Percentiles rank a stretch among this genome's conserved stretches.
phyloP scores from a whole-genome alignment of 2,329 filamentous ascomycete genomes.

The Byssochlamys sp. region DNA sequence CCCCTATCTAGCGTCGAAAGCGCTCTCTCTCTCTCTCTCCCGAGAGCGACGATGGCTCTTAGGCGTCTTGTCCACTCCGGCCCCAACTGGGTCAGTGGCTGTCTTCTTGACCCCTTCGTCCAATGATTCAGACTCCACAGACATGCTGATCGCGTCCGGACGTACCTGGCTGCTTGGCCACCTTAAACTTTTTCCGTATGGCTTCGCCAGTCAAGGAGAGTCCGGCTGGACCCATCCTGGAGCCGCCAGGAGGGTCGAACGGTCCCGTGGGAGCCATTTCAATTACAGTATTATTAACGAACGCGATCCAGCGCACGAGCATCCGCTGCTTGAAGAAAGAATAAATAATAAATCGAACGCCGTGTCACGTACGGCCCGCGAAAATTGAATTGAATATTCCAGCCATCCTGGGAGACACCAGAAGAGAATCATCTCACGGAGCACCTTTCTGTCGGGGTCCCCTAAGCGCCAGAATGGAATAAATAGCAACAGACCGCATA shows the following conservation, averaged over 20 bases:
- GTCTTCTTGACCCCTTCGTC: not conserved
- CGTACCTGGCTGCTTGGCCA: not conserved
- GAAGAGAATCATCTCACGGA: no score
- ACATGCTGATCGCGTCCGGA: not conserved
- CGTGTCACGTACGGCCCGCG: not conserved
- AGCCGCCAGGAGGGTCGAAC: not conserved
- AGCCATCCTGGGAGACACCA: not conserved
- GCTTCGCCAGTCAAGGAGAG: not conserved
- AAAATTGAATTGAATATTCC: not conserved
- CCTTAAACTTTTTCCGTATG: not conserved
- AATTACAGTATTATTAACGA: not conserved
- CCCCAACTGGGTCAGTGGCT: not conserved
- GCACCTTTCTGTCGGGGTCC: no score
- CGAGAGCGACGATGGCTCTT: not conserved
- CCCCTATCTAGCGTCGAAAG: not conserved
- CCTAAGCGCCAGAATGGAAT: not conserved
- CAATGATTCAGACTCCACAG: not conserved
- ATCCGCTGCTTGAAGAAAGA: not conserved
- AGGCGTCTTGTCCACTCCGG: not conserved
- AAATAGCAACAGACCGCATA: not conserved
- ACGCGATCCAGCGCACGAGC: not conserved
- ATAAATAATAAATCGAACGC: not conserved
- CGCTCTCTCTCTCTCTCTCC: not conserved
- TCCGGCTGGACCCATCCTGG: not conserved
- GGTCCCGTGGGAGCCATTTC: not conserved